Percentiles rank a stretch among this genome's conserved stretches.
Evolutionary conservation across 805 yeast species (phyloP).

Genomic region (Candida saitoana): DNA sequence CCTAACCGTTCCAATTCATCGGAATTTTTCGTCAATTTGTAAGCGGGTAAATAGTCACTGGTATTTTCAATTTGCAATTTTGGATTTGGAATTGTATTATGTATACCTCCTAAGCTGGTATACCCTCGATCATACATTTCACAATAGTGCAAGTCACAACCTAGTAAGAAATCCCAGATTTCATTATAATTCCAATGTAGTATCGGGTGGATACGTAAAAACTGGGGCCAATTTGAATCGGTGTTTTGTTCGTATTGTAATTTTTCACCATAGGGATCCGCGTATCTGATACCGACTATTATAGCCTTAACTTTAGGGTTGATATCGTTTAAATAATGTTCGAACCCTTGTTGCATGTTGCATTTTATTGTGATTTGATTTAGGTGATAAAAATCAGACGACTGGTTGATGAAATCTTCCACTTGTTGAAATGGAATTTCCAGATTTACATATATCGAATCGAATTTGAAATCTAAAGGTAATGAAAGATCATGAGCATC

Average conservation of each 20-base stretch:
- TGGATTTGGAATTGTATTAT: conserved; percentile 72
- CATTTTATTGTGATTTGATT: conserved; percentile 40
- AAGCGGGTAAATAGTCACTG: conserved; percentile 48
- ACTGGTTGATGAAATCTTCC: conserved; percentile 56
- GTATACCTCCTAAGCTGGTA: conserved; percentile 82
- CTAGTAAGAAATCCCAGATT: conserved; percentile 77
- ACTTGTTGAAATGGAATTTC: conserved; percentile 71
- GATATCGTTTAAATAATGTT: conserved; percentile 46
- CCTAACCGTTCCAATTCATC: conserved; percentile 53
- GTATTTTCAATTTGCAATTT: conserved; percentile 22
- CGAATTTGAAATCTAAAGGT: conserved; percentile 36
- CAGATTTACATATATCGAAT: conserved; percentile 71
- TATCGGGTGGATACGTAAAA: conserved; percentile 81
- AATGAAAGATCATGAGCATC: conserved; percentile 7
- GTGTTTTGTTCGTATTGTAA: conserved; percentile 65
- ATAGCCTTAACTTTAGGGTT: conserved; percentile 63
- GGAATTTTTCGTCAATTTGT: conserved; percentile 54
- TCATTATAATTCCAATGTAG: conserved; percentile 82
- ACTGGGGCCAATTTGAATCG: conserved; percentile 89
- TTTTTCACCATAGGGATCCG: conserved; percentile 76
- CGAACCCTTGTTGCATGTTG: conserved; percentile 67
- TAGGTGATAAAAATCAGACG: conserved; percentile 54
- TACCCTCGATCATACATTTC: conserved; percentile 75
- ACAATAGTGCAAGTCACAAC: conserved; percentile 64
- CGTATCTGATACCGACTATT: conserved; percentile 80